Evolutionary conservation across 2,329 filamentous ascomycete species (phyloP), one percentile per base, ranked within the genome.

Genomic region (Cercospora citrullina): DNA sequence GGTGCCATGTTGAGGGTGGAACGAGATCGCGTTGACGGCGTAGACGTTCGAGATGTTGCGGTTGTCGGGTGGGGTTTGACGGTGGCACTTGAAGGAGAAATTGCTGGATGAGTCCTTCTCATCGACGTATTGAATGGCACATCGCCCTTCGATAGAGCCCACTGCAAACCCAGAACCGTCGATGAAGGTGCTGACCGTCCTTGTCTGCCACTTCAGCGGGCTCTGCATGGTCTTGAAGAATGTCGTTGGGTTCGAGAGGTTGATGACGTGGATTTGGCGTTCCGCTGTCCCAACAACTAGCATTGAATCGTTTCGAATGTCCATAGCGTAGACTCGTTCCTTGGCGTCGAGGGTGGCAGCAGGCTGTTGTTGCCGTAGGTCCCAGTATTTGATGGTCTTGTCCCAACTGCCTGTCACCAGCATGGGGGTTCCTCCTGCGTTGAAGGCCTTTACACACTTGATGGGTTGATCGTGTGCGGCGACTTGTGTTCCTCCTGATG

Each of bases 61-160:
- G 58, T 80, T 74, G 63, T 79, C 81, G 66, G 88, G 82, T 1
- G 91, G 88, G 5, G 88, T 87, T 75, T 97, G 92, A 68, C 95
- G 93, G 80, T 99, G 95, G 81, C 95, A 99, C 82, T 98, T 98
- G 89, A 99, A 99, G 51, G 93, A 97, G 85, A 99, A 99, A 84
- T 99, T 98, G 77, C 90, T 91, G 71, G 79, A 81, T 59, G 72
- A 68, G 78, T 99, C 93, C 81, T 97, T 97, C 53, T 99, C 95
- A 76, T 99, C 94, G 39, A 97, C 93, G 76, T 99, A 98, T 79
- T 99, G 95, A 71, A 99, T 99, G 1, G 95, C 95, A 79, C 95
- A 99, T 65, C 95, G 91, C 31, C 95, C 95, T 80, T 99, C 95
- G 75, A 99, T 97, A 78, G 92, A 96, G 64, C 95, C 95, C 61